Percentiles rank a stretch among this genome's conserved stretches.
Evolutionary conservation across 2,329 filamentous ascomycete genomes (phyloP).

Genomic region (Ophiocordyceps robertsii): DNA sequence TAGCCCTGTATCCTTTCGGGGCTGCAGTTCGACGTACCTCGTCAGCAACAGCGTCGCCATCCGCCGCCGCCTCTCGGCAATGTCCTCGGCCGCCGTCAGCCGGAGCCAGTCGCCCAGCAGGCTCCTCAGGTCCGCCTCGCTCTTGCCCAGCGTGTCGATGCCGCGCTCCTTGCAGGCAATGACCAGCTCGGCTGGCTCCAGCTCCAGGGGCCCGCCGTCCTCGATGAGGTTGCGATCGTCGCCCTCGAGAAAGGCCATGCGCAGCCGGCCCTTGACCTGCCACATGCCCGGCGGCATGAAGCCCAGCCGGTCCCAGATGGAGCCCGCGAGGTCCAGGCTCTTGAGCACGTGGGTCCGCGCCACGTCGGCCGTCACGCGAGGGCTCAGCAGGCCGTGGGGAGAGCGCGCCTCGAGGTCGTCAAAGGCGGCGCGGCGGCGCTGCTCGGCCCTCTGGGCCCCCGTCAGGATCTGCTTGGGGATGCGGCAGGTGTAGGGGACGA

Average conservation of each 20-base stretch:
- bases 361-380: conserved; percentile 13
- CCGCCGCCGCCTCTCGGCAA: conserved; percentile 21
- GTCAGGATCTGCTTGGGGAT: conserved; percentile 60
- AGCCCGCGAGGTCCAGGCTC: conserved; percentile 29
- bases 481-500: conserved; percentile 71
- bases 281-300: conserved; percentile 38
- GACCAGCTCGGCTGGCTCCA: conserved; percentile 51
- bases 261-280: conserved; percentile 33
- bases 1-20: background rate
- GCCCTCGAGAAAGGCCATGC: conserved; percentile 48
- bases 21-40: conserved; percentile 14
- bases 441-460: conserved; percentile 41
- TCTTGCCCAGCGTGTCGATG: conserved; percentile 40
- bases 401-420: conserved; percentile 21
- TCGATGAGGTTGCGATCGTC: conserved; percentile 59
- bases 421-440: conserved; percentile 35
- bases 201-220: conserved; percentile 41
- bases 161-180: conserved; percentile 62
- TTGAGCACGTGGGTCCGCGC: conserved; percentile 25
- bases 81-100: conserved; percentile 24
- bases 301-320: conserved; percentile 36
- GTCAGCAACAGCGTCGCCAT: conserved; percentile 27
- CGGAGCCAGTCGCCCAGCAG: conserved; percentile 33
- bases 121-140: conserved; percentile 40
- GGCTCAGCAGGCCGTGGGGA: conserved; percentile 21